phyloP scores from a whole-genome alignment of 257 asterid genomes.

The Paraleonurus japonicus region DNA sequence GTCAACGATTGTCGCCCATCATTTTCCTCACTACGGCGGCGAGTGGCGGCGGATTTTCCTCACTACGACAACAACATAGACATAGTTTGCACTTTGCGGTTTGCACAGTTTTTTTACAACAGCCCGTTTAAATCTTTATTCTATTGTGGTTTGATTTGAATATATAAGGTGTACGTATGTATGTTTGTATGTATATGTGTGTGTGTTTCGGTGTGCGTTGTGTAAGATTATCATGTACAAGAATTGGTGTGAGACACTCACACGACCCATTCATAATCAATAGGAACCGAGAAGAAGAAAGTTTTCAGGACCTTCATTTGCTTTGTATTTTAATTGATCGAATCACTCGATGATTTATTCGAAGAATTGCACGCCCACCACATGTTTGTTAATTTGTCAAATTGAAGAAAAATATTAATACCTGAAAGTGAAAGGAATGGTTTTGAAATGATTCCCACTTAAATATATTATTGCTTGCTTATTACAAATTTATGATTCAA shows the following conservation, averaged over 20 bases:
- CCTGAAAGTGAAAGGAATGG: conserved; percentile 45
- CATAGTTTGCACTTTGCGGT: no score
- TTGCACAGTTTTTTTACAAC: no score
- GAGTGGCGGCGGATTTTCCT: no score
- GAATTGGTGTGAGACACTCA: no score
- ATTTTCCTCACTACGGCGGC: no score
- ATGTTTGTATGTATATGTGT: background rate
- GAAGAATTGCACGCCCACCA: conserved; percentile 21
- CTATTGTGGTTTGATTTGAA: no score
- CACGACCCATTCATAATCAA: no score
- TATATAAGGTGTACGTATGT: no score
- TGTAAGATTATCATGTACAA: background rate
- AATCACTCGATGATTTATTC: background rate
- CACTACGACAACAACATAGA: no score
- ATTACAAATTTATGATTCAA: conserved; percentile 16
- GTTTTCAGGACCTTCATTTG: background rate
- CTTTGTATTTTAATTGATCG: background rate
- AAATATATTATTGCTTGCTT: conserved; percentile 15
- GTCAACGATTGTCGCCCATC: no score
- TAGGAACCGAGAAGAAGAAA: background rate
- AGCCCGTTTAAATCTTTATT: background rate
- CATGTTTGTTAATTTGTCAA: conserved; percentile 19
- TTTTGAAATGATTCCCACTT: conserved; percentile 14
- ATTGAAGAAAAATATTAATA: conserved; percentile 13
- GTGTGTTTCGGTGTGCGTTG: background rate